Evolutionary conservation across 1,284 basidiomycete genomes (phyloP).

Genomic region (Leccinum pallidistipes): DNA sequence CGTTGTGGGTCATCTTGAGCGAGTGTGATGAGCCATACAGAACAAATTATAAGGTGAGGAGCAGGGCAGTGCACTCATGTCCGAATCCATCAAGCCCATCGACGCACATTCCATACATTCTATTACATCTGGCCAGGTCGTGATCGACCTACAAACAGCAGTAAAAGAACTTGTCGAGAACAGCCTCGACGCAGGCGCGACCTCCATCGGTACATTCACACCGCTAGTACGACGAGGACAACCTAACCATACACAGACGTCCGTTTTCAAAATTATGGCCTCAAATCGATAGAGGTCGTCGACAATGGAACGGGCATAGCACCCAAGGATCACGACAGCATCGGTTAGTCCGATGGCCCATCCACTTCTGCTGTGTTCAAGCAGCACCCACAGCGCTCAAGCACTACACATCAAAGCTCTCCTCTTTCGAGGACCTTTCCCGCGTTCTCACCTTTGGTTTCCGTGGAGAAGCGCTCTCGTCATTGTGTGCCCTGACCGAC

Average conservation of each 20-base stretch:
- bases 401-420: constrained; percentile 93
- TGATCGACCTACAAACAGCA: constrained; percentile 90
- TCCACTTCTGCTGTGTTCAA: neutral
- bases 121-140: constrained; percentile 82
- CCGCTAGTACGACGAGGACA: no score
- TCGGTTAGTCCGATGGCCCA: constrained; percentile 55
- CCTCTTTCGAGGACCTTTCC: constrained; percentile 74
- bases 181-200: constrained; percentile 90
- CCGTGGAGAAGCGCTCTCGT: constrained; percentile 93
- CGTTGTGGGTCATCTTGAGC: constrained; percentile 35
- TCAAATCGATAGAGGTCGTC: constrained; percentile 85
- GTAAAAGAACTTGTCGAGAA: constrained; percentile 98
- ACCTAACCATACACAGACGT: constrained; percentile 61
- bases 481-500: constrained; percentile 85
- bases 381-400: constrained; percentile 65
- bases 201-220: constrained; percentile 64
- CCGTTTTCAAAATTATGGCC: constrained; percentile 86
- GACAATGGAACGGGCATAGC: constrained; percentile 93
- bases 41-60: neutral
- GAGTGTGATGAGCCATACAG: neutral
- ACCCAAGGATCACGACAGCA: constrained; percentile 70
- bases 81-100: constrained; percentile 54
- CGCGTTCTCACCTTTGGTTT: constrained; percentile 90
- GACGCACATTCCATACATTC: constrained; percentile 78
- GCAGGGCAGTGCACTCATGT: neutral